Conservation (phyloP, 1,139 yeast genomes). For the Petasospora rhodanensis region DNA sequence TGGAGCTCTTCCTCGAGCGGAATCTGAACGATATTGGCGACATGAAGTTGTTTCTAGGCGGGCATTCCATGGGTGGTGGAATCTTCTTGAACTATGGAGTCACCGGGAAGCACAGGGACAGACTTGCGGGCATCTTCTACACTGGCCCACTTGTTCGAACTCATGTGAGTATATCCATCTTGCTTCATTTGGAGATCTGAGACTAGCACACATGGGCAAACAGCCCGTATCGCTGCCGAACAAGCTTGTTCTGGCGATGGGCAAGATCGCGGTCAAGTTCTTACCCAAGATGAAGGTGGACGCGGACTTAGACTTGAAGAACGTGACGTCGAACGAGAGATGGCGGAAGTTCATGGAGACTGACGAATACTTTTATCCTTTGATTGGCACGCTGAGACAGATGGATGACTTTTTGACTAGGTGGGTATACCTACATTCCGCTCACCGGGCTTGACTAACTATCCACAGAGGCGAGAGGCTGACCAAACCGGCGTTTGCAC, state of each 20-base stretch:
- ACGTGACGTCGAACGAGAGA: conserved; percentile 49
- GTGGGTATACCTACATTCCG: conserved; percentile 5
- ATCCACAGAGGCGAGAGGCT: no score
- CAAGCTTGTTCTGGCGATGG: conserved; percentile 37
- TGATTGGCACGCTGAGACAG: conserved; percentile 44
- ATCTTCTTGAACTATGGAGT: conserved; percentile 70
- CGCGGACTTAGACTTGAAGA: conserved; percentile 50
- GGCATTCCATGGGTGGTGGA: conserved; percentile 98
- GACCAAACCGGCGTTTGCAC: no score
- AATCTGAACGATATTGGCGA: conserved; percentile 30
- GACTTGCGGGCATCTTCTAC: conserved; percentile 52
- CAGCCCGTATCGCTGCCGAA: conserved; percentile 45
- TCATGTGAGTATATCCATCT: conserved; percentile 32
- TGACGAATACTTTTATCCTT: conserved; percentile 41
- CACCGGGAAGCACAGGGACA: conserved; percentile 52
- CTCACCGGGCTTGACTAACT: conserved; percentile 4
- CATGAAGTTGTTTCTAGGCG: conserved; percentile 54
- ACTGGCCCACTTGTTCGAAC: conserved; percentile 65
- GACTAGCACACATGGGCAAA: conserved; percentile 7
- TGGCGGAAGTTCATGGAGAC: conserved; percentile 43
- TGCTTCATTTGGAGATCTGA: not conserved
- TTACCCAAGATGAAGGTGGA: conserved; percentile 54
- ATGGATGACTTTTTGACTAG: conserved; percentile 57
- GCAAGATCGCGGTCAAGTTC: conserved; percentile 44
- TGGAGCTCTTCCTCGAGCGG: conserved; percentile 49